phyloP scores from a whole-genome alignment of 345 rosid genomes.

The Raphanus raphanistrum region DNA sequence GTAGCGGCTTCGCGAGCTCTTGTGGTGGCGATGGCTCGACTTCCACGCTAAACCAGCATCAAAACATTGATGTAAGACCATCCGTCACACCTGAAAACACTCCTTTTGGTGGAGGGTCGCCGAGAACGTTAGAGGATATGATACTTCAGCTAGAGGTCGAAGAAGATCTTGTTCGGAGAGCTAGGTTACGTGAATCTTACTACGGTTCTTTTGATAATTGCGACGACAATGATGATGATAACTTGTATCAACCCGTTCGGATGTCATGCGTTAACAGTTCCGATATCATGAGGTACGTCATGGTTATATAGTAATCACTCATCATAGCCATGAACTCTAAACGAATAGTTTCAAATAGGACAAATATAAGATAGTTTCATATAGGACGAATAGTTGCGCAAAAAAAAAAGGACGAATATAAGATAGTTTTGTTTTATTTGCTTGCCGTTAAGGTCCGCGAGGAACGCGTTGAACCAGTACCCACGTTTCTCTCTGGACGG shows the following conservation, averaged over 20 bases:
- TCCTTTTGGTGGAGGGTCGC: constrained; percentile 31
- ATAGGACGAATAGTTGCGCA: neutral
- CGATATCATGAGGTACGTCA: constrained; percentile 54
- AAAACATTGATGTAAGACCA: constrained; percentile 25
- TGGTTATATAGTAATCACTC: neutral
- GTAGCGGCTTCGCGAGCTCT: constrained; percentile 44
- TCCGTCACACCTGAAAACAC: constrained; percentile 22
- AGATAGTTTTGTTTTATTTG: neutral
- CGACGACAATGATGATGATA: constrained; percentile 12
- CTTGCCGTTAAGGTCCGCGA: constrained; percentile 50
- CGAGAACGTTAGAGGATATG: constrained; percentile 76
- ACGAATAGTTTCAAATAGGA: neutral
- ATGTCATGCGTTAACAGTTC: constrained; percentile 83
- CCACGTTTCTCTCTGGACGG: constrained; percentile 94
- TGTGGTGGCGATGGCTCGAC: constrained; percentile 71
- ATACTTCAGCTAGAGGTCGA: constrained; percentile 76
- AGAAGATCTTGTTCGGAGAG: constrained; percentile 63
- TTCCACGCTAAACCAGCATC: constrained; percentile 60
- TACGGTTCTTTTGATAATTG: constrained; percentile 24
- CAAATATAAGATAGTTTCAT: neutral
- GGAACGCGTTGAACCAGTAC: constrained; percentile 84
- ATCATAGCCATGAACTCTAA: neutral
- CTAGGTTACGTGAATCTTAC: constrained; percentile 39
- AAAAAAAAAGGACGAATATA: neutral
- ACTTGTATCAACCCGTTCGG: constrained; percentile 40